phyloP scores from a whole-genome alignment of 1,139 yeast genomes.

The Geotrichum klebahnii region DNA sequence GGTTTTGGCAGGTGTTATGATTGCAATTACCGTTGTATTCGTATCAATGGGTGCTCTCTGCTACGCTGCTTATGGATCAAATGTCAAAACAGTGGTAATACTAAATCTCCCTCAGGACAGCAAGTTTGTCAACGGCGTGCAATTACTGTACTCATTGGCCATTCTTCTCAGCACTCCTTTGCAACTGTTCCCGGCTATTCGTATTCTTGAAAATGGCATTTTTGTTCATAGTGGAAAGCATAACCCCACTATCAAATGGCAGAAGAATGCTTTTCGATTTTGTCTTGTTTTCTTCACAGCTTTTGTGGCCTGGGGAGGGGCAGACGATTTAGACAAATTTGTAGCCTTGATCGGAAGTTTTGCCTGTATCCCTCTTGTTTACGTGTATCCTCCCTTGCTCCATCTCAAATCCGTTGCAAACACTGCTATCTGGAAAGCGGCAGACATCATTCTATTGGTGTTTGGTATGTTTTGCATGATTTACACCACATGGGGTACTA shows the following conservation, averaged over 20 bases:
- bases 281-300: constrained; percentile 63
- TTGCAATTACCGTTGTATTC: constrained; percentile 69
- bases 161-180: constrained; percentile 86
- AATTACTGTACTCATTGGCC: constrained; percentile 79
- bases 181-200: constrained; percentile 85
- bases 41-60: constrained; percentile 75
- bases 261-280: constrained; percentile 70
- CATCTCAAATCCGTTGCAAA: constrained; percentile 50
- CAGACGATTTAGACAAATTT: constrained; percentile 75
- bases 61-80: constrained; percentile 77
- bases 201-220: constrained; percentile 67
- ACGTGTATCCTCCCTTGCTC: constrained; percentile 86
- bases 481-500: constrained; percentile 57
- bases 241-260: constrained; percentile 70
- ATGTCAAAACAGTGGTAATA: constrained; percentile 79
- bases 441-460: constrained; percentile 43
- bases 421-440: constrained; percentile 31
- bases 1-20: constrained; percentile 68
- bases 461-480: constrained; percentile 52
- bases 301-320: constrained; percentile 64
- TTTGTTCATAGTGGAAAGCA: constrained; percentile 65
- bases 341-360: constrained; percentile 90
- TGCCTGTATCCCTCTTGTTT: constrained; percentile 93
- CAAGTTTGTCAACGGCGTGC: constrained; percentile 59
- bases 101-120: constrained; percentile 79